Evolutionary conservation across 257 asterid species (phyloP).

Genomic region (Datura wrightii): DNA sequence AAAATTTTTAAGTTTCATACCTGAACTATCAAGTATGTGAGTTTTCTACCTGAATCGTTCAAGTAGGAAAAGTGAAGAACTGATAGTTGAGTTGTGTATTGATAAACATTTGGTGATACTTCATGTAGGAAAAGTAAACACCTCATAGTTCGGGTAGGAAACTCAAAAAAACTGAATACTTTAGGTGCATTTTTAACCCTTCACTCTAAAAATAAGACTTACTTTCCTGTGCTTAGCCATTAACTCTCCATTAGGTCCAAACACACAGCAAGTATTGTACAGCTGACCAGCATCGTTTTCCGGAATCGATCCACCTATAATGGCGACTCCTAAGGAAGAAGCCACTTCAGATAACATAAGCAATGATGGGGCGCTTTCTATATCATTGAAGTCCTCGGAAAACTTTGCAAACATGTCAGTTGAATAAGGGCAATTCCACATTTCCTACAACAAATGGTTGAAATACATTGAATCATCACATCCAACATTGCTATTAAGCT

Average conservation of each 20-base stretch:
- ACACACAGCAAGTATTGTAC: constrained; percentile 52
- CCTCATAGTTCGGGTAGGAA: no score
- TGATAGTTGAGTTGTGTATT: no score
- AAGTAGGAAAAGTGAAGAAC: no score
- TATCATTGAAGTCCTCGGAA: constrained; percentile 44
- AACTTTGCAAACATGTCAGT: constrained; percentile 38
- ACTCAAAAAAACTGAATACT: no score
- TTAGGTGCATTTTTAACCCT: no score
- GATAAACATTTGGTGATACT: no score
- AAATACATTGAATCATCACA: neutral
- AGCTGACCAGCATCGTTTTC: constrained; percentile 42
- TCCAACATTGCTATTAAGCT: constrained; percentile 22
- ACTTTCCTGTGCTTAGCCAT: constrained; percentile 53
- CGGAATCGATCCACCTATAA: constrained; percentile 56
- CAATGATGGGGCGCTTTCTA: constrained; percentile 40
- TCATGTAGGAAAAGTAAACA: no score
- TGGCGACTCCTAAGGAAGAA: constrained; percentile 38
- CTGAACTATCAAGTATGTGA: no score
- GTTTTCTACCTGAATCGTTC: no score
- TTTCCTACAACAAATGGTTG: constrained; percentile 39
- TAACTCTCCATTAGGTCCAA: constrained; percentile 45
- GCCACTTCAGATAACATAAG: constrained; percentile 52
- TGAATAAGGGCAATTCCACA: constrained; percentile 60
- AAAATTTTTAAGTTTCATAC: no score
- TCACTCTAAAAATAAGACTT: constrained; percentile 6